Base-by-base conservation (phyloP, 176 grass and related monocot genomes). In the Aegilops speltoides region DNA sequence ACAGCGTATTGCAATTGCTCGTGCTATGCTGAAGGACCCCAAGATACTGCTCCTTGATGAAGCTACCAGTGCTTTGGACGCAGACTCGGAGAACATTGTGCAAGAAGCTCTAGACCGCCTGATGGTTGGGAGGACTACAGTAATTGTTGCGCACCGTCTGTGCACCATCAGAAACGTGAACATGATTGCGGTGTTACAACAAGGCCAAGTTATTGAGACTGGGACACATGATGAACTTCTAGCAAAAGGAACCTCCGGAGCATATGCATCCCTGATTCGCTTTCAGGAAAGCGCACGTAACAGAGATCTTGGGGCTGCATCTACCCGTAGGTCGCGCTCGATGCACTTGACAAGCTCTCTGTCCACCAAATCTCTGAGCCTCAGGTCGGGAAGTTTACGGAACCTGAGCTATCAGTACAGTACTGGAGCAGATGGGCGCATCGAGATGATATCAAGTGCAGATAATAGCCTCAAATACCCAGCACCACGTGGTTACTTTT, bases 341-440 rank as follows among this genome's bases (percentile, higher is more conserved):
- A 89, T 94, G 54, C 96, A 94, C 64, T 82, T 98, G 76, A 98
- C 93, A 79, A 93, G 94, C 88, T 98, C 96, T 22, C 93, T 98
- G 64, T 98, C 96, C 45, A 98, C 96, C 19, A 98, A 98, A 95
- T 98, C 96, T 76, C 82, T 98, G n/a, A 96, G 93, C 62, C 90
- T 98, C 8, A 89, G 96, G 68, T 94, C 93, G 4, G 96, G 96
- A 72, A 98, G 96, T 85, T 82, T 98, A 61, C 93, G 96, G 72
- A 98, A 98, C 75, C 79, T 98, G 84, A 98, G 93, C 79, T 98
- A 98, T 83, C 96, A 98, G 78, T 98, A 98, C 81, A 98, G 96
- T 76, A 98, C 93, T 82, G 96, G 96, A 66, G 92, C 93, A 79
- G 92, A 98, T 88, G 96, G 96, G 14, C 96, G 92, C 57, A 98